Evolutionary conservation across 148 eudicot genomes (phyloP).

Genomic region (Vaccinium myrtillus): DNA sequence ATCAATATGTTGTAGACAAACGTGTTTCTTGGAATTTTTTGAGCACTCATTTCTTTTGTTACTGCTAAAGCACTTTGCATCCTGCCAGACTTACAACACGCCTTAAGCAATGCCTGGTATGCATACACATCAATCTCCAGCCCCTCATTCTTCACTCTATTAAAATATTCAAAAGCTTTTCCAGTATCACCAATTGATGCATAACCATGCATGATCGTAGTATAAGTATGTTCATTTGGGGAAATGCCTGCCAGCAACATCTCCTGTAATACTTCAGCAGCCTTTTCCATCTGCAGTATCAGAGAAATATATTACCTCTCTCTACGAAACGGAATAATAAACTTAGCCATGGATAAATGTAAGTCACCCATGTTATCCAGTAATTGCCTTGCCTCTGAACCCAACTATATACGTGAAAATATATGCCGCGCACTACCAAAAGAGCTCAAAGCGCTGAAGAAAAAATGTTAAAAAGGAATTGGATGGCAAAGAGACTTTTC

Average conservation of each 20-base stretch:
- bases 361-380: background rate
- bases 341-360: background rate
- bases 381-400: background rate
- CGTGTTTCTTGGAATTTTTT: conserved; percentile 75
- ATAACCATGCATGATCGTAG: conserved; percentile 94
- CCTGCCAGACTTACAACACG: conserved; percentile 95
- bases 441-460: background rate
- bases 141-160: conserved; percentile 77
- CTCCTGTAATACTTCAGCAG: conserved; percentile 68
- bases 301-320: background rate
- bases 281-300: conserved; percentile 72
- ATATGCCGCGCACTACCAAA: background rate
- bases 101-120: conserved; percentile 94
- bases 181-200: conserved; percentile 96
- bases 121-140: conserved; percentile 83
- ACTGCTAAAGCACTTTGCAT: conserved; percentile 99
- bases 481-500: background rate
- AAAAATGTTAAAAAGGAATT: background rate
- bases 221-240: conserved; percentile 82
- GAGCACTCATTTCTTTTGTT: conserved; percentile 86
- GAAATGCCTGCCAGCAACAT: conserved; percentile 74
- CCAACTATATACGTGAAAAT: background rate
- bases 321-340: background rate
- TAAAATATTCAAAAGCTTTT: conserved; percentile 91
- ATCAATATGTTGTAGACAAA: conserved; percentile 89